A percentile compares a stretch with the other conserved stretches of the same genome.
Evolutionary conservation across 2,329 filamentous ascomycete genomes (phyloP).

Genomic region (Phialocephala sp.): DNA sequence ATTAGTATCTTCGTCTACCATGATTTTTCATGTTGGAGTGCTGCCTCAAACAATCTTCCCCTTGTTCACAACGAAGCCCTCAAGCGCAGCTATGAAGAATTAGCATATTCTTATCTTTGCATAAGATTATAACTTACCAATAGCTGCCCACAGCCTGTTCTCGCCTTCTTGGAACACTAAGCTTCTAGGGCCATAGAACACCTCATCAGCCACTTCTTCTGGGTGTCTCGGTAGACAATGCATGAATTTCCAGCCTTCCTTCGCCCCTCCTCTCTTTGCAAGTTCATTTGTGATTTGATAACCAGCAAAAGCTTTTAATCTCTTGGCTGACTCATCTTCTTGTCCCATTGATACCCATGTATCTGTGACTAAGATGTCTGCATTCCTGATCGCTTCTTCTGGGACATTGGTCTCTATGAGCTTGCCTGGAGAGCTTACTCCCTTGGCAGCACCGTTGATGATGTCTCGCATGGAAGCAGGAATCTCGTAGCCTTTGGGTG

Average conservation of each 20-base stretch:
- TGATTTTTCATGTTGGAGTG: background rate
- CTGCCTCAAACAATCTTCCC: conserved; percentile 64
- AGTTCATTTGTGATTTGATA: conserved; percentile 92
- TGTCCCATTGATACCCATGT: conserved; percentile 99
- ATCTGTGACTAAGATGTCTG: conserved; percentile 92
- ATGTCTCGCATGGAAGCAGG: conserved; percentile 74
- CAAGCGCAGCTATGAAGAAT: conserved; percentile 65
- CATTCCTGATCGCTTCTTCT: conserved; percentile 81
- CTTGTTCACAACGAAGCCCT: conserved; percentile 94
- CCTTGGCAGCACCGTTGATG: conserved; percentile 67
- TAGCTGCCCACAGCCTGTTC: conserved; percentile 90
- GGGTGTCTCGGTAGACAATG: conserved; percentile 92
- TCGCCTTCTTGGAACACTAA: conserved; percentile 94
- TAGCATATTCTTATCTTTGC: conserved; percentile 17
- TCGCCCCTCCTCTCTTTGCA: conserved; percentile 83
- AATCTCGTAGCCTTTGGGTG: conserved; percentile 84
- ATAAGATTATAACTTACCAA: conserved; percentile 58
- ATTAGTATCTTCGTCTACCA: conserved; percentile 16
- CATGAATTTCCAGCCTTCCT: conserved; percentile 95
- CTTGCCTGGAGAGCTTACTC: conserved; percentile 64
- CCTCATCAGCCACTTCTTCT: conserved; percentile 92
- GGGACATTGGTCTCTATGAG: conserved; percentile 79
- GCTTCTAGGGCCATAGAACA: conserved; percentile 86
- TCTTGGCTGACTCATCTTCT: conserved; percentile 80
- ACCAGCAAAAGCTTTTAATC: conserved; percentile 81